Conservation (phyloP, 2,329 filamentous ascomycete genomes). For the Aureobasidium sp. region DNA sequence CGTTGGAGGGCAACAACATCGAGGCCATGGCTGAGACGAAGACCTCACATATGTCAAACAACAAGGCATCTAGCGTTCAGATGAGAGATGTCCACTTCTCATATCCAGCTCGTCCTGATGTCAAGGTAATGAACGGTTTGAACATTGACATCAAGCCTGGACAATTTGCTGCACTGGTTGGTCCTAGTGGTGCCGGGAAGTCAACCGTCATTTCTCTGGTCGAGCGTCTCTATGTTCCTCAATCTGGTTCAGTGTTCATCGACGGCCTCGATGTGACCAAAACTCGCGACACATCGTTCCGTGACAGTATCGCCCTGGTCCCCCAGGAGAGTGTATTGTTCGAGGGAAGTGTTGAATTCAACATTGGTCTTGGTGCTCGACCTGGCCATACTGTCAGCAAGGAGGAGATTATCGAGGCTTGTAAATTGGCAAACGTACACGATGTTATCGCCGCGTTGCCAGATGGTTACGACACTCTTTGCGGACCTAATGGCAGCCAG, state of each 20-base stretch:
- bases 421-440: conserved; percentile 62
- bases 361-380: conserved; percentile 36
- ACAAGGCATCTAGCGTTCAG: conserved; percentile 33
- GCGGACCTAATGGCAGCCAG: conserved; percentile 34
- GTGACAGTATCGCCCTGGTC: conserved; percentile 39
- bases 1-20: conserved; percentile 22
- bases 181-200: conserved; percentile 35
- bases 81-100: conserved; percentile 57
- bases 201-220: conserved; percentile 36
- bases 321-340: conserved; percentile 44
- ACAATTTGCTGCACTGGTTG: conserved; percentile 37
- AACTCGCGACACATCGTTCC: conserved; percentile 33
- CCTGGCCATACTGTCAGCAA: conserved; percentile 50
- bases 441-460: conserved; percentile 58
- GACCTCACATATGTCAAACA: not conserved
- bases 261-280: conserved; percentile 33
- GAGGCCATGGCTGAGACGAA: conserved; percentile 24
- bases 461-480: conserved; percentile 57
- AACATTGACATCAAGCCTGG: conserved; percentile 29
- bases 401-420: conserved; percentile 59
- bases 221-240: conserved; percentile 52
- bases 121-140: conserved; percentile 45
- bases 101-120: conserved; percentile 57
- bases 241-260: conserved; percentile 57
- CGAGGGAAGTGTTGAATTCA: conserved; percentile 38